phyloP scores from a whole-genome alignment of 192 early-diverging fungal genomes.

The Mortierella alpina region DNA sequence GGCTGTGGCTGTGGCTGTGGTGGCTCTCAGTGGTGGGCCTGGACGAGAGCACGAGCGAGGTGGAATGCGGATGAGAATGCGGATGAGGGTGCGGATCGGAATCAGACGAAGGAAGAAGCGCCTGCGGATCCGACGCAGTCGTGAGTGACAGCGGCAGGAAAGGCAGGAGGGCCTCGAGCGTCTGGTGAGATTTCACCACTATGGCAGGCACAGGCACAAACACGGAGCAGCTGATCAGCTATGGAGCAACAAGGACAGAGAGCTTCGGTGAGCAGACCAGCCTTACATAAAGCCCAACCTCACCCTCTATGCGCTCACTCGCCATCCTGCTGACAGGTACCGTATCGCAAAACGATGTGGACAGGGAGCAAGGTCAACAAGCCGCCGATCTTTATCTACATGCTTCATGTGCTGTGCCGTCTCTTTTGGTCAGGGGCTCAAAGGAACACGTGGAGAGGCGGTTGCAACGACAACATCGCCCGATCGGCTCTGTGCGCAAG shows the following conservation, averaged over 20 bases:
- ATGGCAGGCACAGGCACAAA: conserved; percentile 40
- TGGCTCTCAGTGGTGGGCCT: not conserved
- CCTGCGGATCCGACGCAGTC: not conserved
- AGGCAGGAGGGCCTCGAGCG: conserved; percentile 41
- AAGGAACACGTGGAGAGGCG: too few relatives aligned
- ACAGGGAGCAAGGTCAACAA: too few relatives aligned
- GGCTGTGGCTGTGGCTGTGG: conserved; percentile 4
- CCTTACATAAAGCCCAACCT: not conserved
- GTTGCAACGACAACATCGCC: too few relatives aligned
- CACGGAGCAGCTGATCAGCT: conserved; percentile 46
- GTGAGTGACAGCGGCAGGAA: conserved; percentile 40
- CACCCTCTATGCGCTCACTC: too few relatives aligned
- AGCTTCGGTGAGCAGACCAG: not conserved
- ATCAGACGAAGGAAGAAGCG: not conserved
- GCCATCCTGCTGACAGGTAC: too few relatives aligned
- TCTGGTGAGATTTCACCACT: conserved; percentile 50
- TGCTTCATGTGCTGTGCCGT: too few relatives aligned
- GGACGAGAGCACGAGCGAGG: conserved; percentile 4
- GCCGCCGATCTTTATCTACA: too few relatives aligned
- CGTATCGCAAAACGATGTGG: too few relatives aligned
- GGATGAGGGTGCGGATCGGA: not conserved
- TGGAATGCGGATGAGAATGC: not conserved
- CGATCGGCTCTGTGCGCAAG: not conserved
- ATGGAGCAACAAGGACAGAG: not conserved
- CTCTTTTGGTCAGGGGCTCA: too few relatives aligned